Evolutionary conservation across 306 rosid genomes (phyloP), one percentile per base, ranked within the genome.

Genomic region (Herpetospermum pedunculosum): DNA sequence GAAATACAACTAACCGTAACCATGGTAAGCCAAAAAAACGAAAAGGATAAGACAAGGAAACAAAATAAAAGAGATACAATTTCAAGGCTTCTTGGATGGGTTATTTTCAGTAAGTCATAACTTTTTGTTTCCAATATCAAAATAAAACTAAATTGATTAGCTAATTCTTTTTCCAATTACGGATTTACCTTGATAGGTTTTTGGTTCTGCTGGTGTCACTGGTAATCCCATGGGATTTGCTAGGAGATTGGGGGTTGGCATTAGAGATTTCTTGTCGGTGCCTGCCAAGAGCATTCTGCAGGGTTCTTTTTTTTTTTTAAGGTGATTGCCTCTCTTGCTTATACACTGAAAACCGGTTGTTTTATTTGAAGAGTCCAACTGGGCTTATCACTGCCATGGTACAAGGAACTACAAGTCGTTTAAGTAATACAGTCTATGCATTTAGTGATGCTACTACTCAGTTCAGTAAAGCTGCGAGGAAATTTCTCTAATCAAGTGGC

Each of bases 221-320:
- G 98, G 98, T 75, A 94, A 91, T 84, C 97, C 98, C 74, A 84
- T 93, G 94, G 96, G 97, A 70, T 93, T 93, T 85, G 98, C 96
- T 43, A 81, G 98, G 86, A 90, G 92, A 79, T 73, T 93, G 81
- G 96, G 97, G 74, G 89, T 86, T 72, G 97, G 98, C 58, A 86
- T 93, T 48, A 87, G 86, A 82, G 97, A 93, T 78, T 93, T 93
- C 86, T 79, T 93, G 72, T 89, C 96, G 9, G 97, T 88, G 68
- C 98, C 98, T 46, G 89, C 96, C 62, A 86, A 84, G 84, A 86
- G 92, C 83, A 83, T 88, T 75, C 85, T 88, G 81, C 89, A 84
- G 96, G 97, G 89, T 58, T 63, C 57, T 29, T 62, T n/a, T 8
- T 28, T 2, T 12, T 28, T 57, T 13, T 5, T 28, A 9, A 6